Base-by-base conservation (phyloP, 2,329 filamentous ascomycete species). In the Paramyrothecium roridum region DNA sequence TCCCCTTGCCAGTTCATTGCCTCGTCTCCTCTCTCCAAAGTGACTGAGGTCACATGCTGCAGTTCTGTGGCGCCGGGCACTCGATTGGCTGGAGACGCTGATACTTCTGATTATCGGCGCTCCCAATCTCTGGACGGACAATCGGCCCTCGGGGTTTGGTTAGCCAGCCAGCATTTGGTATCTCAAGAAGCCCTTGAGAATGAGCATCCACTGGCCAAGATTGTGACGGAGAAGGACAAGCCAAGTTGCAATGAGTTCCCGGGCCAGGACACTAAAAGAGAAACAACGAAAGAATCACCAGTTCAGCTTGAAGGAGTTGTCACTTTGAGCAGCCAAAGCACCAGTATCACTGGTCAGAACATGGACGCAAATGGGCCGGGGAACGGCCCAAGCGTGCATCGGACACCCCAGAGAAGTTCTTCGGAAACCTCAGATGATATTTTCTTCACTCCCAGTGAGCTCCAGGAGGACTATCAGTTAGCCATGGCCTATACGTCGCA, bases 131-230 rank as follows among this genome's bases (percentile, higher is more conserved):
- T 59, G 54, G 72, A 73, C 40, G 65, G 65, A 13, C 67, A 70
- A 48, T 72, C 71, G n/a, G 62, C 66, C 8, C 63, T 74, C 51
- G 65, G 67, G 7, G 63, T 72, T 21, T 74, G 72, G 72, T 66
- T 74, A n/a, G 69, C 69, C 34, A 64, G 70, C 8, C 72, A 74
- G 54, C 60, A 64, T 8, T 56, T 72, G 20, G 61, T 62, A 46
- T 65, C 67, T 3, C 58, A 63, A 11, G 52, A 65, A 47, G 23
- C 50, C 12, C 56, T 59, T 1, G 51, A 52, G 12, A 47, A 52
- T 19, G n/a, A 30, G 26, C 26, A 20, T 12, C 11, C 48, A 12
- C 30, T 17, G 46, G 46, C 22, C 7, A 21, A 23, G 20, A n/a
- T 23, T 21, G 7, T 16, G 3, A 48, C 20, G 13, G 19, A 48